Base-by-base conservation (phyloP, 2,329 filamentous ascomycete species). In the Chaetomiaceae sp. region DNA sequence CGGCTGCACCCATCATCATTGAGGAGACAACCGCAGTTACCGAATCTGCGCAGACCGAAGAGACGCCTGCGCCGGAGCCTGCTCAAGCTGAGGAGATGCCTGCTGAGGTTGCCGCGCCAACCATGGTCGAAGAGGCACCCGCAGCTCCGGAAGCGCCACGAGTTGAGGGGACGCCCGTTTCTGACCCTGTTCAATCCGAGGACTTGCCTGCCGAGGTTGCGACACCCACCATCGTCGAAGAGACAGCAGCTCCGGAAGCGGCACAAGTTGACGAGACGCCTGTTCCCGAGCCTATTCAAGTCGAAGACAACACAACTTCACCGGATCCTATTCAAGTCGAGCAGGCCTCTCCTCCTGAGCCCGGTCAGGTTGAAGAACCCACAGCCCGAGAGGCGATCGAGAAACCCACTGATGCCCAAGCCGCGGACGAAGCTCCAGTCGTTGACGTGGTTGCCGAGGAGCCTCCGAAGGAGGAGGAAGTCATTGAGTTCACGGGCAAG, bases 401-500 rank as follows among this genome's bases (percentile, higher is more conserved):
- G 31, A 50, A 53, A 15, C 31, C 37, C 14, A 20, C 11, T 4
- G 44, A 65, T 20, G 54, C 29, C n/a, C 31, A 33, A 19, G 4
- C 12, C 6, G 4, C 20, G n/a, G 27, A 20, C 3, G 40, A 46
- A n/a, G 27, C n/a, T 6, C 5, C 20, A n/a, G 33, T 19, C 19
- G 22, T 33, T 7, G 53, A 48, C 15, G 8, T 17, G 7, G 3
- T 14, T 19, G 9, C 34, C 3, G 45, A 44, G 7, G 47, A 47
- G 1, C 12, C 38, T 7, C 14, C 17, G 8, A 11, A 39, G 20
- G 46, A 43, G 3, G 46, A 59, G 29, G 59, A 56, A 5, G 38
- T 48, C 14, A 36, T 44, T 17, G 55, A 51, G 29, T 39, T 52
- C 31, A 47, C 40, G 5, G 43, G 53, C 51, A 64, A 64, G 59